A percentile compares a stretch with the other conserved stretches of the same genome.
Conservation (phyloP, 495 filamentous ascomycete genomes). For the Paragyromitra xinjiangensis region DNA sequence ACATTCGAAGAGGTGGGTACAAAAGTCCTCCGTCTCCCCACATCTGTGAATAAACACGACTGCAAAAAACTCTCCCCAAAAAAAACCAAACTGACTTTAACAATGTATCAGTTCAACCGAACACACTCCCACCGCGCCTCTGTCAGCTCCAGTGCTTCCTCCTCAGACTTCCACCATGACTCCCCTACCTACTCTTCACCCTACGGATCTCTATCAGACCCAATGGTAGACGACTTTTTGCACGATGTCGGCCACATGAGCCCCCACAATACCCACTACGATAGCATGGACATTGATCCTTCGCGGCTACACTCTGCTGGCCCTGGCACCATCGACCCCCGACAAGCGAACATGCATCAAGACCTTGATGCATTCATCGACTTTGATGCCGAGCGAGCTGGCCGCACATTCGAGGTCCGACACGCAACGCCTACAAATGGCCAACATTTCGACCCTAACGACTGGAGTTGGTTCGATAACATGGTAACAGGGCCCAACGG, state of each 20-base stretch:
- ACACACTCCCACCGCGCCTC: constrained; percentile 37
- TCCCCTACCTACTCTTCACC: constrained; percentile 39
- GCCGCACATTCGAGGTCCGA: constrained; percentile 39
- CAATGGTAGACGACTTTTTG: constrained; percentile 49
- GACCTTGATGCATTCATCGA: constrained; percentile 51
- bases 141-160: constrained; percentile 28
- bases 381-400: constrained; percentile 49
- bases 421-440: constrained; percentile 27
- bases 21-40: constrained; percentile 17
- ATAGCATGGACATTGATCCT: constrained; percentile 45
- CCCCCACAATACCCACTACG: constrained; percentile 34
- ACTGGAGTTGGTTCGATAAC: constrained; percentile 53
- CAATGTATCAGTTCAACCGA: constrained; percentile 50
- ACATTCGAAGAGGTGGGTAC: constrained; percentile 48
- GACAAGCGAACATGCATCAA: constrained; percentile 37
- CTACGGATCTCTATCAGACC: constrained; percentile 38
- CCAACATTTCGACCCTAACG: constrained; percentile 43
- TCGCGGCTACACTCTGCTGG: constrained; percentile 28
- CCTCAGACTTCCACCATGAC: constrained; percentile 30
- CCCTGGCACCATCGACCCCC: constrained; percentile 18
- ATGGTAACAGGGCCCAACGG: constrained; percentile 32
- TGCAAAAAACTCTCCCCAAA: background rate
- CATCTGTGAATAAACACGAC: background rate
- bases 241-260: constrained; percentile 44
- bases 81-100: constrained; percentile 23